Percentiles rank a stretch among this genome's conserved stretches.
Conservation (phyloP, 1,284 basidiomycete genomes). For the Boletellus deceptivus region DNA sequence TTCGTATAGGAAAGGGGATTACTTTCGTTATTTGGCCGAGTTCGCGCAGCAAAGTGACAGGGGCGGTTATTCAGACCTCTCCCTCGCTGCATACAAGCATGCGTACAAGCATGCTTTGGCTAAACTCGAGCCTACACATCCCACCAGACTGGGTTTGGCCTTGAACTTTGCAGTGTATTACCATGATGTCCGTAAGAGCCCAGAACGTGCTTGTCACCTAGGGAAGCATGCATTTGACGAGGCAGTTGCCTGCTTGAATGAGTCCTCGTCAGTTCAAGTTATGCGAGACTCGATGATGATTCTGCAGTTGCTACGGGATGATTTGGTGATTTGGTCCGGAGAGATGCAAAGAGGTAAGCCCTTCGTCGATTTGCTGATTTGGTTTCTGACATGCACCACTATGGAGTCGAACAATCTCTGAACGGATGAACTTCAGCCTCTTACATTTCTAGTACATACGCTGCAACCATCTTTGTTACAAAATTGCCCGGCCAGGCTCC, state of each 20-base stretch:
- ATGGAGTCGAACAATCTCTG: constrained; percentile 25
- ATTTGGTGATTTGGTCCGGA: constrained; percentile 61
- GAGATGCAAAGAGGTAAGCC: constrained; percentile 50
- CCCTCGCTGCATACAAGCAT: constrained; percentile 61
- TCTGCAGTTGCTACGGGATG: constrained; percentile 61
- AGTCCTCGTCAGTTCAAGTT: constrained; percentile 41
- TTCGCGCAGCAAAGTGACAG: constrained; percentile 52
- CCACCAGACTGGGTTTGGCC: constrained; percentile 83
- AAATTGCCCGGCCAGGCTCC: not conserved
- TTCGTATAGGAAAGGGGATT: constrained; percentile 59
- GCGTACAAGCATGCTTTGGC: constrained; percentile 64
- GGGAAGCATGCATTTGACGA: constrained; percentile 76
- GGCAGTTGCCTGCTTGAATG: constrained; percentile 51
- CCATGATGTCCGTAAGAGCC: constrained; percentile 91
- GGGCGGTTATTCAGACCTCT: constrained; percentile 47
- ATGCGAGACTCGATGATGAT: constrained; percentile 66
- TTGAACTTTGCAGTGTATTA: constrained; percentile 98
- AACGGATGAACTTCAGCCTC: constrained; percentile 11
- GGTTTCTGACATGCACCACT: constrained; percentile 12
- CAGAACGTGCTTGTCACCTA: constrained; percentile 89
- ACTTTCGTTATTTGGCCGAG: constrained; percentile 68
- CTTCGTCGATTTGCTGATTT: constrained; percentile 6
- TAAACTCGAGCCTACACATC: constrained; percentile 59
- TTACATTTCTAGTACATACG: not conserved
- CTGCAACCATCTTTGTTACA: constrained; percentile 1